Percentiles rank a stretch among this genome's conserved stretches.
These are phyloP conservation scores for Rugonectria rugulosa DNA, from an alignment of 2,329 filamentous ascomycete genomes.

Conservation along the genomic window DNA sequence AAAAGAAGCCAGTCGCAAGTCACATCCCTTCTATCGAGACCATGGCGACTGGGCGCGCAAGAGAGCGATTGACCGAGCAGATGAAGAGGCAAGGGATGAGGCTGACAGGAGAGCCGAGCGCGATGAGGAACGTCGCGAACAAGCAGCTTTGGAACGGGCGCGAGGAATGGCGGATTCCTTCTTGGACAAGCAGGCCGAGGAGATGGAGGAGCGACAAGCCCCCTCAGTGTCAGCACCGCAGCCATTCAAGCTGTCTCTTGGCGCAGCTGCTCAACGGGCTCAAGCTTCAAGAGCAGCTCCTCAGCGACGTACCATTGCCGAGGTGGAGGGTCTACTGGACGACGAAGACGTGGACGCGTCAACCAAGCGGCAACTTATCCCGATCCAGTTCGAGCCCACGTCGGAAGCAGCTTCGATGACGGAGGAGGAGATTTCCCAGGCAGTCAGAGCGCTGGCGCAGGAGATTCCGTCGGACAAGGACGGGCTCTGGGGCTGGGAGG, in stretches of 20 bases:
- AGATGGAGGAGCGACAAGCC: conserved; percentile 65
- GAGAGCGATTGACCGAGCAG: conserved; percentile 73
- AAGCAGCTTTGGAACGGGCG: conserved; percentile 78
- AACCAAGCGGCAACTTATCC: conserved; percentile 77
- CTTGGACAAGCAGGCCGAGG: conserved; percentile 82
- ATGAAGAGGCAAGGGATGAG: conserved; percentile 82
- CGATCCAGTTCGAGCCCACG: conserved; percentile 80
- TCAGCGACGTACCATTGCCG: conserved; percentile 81
- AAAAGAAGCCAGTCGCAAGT: conserved; percentile 76
- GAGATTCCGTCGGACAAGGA: conserved; percentile 90
- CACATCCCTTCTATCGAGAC: conserved; percentile 86
- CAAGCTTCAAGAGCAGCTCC: conserved; percentile 63
- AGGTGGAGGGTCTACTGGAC: conserved; percentile 93
- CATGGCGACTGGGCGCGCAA: conserved; percentile 85
- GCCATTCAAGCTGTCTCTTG: conserved; percentile 91
- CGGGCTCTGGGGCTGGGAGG: conserved; percentile 88
- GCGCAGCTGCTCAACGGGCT: conserved; percentile 81
- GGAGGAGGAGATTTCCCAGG: conserved; percentile 86
- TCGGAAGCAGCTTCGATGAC: conserved; percentile 70
- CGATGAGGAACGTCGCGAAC: conserved; percentile 73
- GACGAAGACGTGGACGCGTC: conserved; percentile 86
- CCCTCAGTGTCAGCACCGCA: conserved; percentile 64
- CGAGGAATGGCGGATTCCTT: conserved; percentile 89
- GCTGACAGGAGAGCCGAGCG: conserved; percentile 81
- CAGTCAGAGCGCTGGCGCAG: conserved; percentile 80